A percentile compares a stretch with the other conserved stretches of the same genome.
These are phyloP conservation scores for Ogataea angusta DNA, from an alignment of 805 yeast genomes.

Conservation along the genomic window DNA sequence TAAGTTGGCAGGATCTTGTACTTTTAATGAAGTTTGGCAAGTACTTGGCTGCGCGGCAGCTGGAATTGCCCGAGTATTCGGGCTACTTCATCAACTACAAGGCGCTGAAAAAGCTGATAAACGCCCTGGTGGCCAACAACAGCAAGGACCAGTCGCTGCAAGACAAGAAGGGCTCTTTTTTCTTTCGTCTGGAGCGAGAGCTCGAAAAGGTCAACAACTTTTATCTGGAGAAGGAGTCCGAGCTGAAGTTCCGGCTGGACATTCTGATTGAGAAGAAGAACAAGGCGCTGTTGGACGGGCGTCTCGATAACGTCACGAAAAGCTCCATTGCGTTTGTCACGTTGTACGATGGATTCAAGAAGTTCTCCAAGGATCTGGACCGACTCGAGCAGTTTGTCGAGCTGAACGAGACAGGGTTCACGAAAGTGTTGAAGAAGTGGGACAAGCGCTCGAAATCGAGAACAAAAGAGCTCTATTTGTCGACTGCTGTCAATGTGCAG, in stretches of 20 bases:
- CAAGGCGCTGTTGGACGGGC: slow-evolving; percentile 38
- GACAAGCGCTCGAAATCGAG: slow-evolving; percentile 94
- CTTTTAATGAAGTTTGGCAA: slow-evolving; percentile 81
- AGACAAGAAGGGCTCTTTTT: slow-evolving; percentile 86
- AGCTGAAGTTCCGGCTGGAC: slow-evolving; percentile 74
- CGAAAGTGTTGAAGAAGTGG: slow-evolving; percentile 96
- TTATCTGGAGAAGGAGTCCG: slow-evolving; percentile 87
- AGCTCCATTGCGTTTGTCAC: slow-evolving; percentile 77
- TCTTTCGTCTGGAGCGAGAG: slow-evolving; percentile 89
- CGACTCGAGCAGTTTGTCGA: slow-evolving; percentile 92
- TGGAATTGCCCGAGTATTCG: slow-evolving; percentile 92
- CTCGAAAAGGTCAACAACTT: slow-evolving; percentile 92
- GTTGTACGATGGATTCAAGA: slow-evolving; percentile 81
- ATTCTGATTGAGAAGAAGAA: slow-evolving; percentile 68
- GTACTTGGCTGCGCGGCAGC: slow-evolving; percentile 87
- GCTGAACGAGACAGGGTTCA: slow-evolving; percentile 91
- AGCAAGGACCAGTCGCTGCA: slow-evolving; percentile 55
- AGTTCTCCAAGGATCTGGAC: slow-evolving; percentile 84
- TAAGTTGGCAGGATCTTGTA: neutral
- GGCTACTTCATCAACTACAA: slow-evolving; percentile 94
- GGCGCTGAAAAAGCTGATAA: slow-evolving; percentile 87
- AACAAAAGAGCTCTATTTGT: slow-evolving; percentile 85
- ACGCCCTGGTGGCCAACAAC: slow-evolving; percentile 53
- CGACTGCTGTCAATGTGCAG: slow-evolving; percentile 92
- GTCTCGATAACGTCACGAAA: slow-evolving; percentile 45